phyloP scores from a whole-genome alignment of 139 green algal species.

The Microglena sp. region DNA sequence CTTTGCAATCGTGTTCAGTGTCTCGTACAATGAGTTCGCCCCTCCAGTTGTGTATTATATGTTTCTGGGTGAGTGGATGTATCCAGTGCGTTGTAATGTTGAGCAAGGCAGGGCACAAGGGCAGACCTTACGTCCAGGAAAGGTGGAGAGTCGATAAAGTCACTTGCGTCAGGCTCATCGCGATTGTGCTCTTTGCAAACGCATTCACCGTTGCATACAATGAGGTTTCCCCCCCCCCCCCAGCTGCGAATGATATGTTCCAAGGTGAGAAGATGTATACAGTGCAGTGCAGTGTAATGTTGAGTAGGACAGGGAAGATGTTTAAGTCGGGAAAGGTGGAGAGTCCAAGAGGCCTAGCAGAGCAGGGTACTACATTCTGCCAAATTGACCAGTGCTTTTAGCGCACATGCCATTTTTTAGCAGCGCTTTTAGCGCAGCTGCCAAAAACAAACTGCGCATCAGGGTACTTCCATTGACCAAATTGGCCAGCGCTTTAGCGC shows the following conservation, averaged over 20 bases:
- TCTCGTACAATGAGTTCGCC: slow-evolving; percentile 13
- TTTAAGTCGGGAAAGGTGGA: no score
- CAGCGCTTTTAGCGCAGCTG: no score
- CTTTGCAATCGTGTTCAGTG: slow-evolving; percentile 4
- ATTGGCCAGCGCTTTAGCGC: no score
- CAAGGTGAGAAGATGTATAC: slow-evolving; percentile 12
- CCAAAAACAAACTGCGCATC: no score
- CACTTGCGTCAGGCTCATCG: slow-evolving; percentile 22
- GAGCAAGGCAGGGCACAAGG: background rate
- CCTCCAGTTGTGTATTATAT: background rate
- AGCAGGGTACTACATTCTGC: no score
- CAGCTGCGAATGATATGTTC: slow-evolving; percentile 8
- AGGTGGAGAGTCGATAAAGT: slow-evolving; percentile 10
- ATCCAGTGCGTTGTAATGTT: background rate
- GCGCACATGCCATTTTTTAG: no score
- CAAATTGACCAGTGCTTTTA: no score
- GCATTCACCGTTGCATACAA: slow-evolving; percentile 8
- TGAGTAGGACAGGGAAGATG: no score
- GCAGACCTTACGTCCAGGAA: slow-evolving; percentile 24
- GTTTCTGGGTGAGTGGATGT: slow-evolving; percentile 20
- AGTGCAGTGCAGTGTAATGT: no score
- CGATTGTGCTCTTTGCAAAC: slow-evolving; percentile 14
- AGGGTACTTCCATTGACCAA: no score
- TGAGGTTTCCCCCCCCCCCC: slow-evolving; percentile 4
- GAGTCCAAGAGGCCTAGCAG: no score